Evolutionary conservation across 768 basidiomycete species (phyloP).

Genomic region (Lyophyllum atratum): DNA sequence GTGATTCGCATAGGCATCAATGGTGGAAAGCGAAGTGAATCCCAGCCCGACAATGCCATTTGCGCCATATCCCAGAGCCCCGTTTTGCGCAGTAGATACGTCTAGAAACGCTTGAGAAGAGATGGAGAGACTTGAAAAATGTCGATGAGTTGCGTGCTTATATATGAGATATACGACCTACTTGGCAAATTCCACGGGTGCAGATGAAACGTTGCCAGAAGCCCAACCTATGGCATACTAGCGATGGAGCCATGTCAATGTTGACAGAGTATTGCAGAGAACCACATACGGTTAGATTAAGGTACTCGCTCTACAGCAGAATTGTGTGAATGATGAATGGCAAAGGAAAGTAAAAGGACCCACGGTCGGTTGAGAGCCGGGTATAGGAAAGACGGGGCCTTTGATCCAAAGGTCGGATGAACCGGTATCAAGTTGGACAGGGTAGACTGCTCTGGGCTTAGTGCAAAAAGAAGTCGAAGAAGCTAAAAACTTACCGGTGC

Average conservation of each 20-base stretch:
- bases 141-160: not conserved
- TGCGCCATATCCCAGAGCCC: constrained; percentile 72
- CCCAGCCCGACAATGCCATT: constrained; percentile 76
- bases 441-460: constrained; percentile 48
- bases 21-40: constrained; percentile 72
- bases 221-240: constrained; percentile 88
- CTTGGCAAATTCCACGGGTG: constrained; percentile 71
- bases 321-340: constrained; percentile 3
- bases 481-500: constrained; percentile 40
- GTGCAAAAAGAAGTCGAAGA: constrained; percentile 1
- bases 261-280: not conserved
- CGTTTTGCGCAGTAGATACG: constrained; percentile 63
- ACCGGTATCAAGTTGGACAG: constrained; percentile 83
- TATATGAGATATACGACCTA: constrained; percentile 30
- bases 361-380: constrained; percentile 52
- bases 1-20: constrained; percentile 62
- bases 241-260: not conserved
- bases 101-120: constrained; percentile 75
- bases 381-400: constrained; percentile 46
- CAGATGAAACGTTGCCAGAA: constrained; percentile 61
- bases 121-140: constrained; percentile 53
- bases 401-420: constrained; percentile 82
- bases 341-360: constrained; percentile 20
- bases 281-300: constrained; percentile 64
- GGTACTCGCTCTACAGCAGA: constrained; percentile 38